Base-by-base conservation (phyloP, 2,329 filamentous ascomycete genomes). In the Aspergillus japonicus region DNA sequence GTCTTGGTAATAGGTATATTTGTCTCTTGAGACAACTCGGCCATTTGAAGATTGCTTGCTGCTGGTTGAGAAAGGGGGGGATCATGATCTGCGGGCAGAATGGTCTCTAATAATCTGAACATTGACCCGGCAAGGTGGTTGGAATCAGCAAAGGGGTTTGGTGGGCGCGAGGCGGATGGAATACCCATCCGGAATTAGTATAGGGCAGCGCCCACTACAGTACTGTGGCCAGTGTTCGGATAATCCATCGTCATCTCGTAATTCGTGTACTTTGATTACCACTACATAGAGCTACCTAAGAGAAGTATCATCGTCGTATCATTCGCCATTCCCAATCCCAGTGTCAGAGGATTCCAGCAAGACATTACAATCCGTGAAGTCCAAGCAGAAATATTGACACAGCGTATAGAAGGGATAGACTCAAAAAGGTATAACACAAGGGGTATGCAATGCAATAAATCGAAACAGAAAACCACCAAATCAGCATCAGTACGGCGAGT, bases 401-500 rank as follows among this genome's bases (percentile, higher is more conserved):
- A 10, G 4, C 4, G 16, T n/a, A 16, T 19, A 26, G 53, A 44
- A 50, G 49, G 52, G 59, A 61, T 42, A n/a, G 42, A 51, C 54
- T 49, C 57, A 56, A 61, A 33, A 58, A 21, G 35, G 60, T 57
- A 35, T 29, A 66, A 70, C 62, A 65, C 16, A 63, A 67, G 64
- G 70, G 68, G 69, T 71, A 71, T 71, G 68, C 56, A 64, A 62
- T 68, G 49, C 64, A 66, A 63, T 52, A 62, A 26, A 59, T 52
- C 52, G 57, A 11, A 56, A 42, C 57, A 53, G 24, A 56, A 57
- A 59, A 63, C 59, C 16, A 48, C 29, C 42, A 47, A 56, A 52
- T 54, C 39, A 44, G 16, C 10, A 51, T 62, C 73, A 87, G 62
- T 87, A 87, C 51, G 85, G 86, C 60, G 83, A 86, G 70, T 96